phyloP scores from a whole-genome alignment of 805 yeast species.

The Lipomyces spencermartinsiae region DNA sequence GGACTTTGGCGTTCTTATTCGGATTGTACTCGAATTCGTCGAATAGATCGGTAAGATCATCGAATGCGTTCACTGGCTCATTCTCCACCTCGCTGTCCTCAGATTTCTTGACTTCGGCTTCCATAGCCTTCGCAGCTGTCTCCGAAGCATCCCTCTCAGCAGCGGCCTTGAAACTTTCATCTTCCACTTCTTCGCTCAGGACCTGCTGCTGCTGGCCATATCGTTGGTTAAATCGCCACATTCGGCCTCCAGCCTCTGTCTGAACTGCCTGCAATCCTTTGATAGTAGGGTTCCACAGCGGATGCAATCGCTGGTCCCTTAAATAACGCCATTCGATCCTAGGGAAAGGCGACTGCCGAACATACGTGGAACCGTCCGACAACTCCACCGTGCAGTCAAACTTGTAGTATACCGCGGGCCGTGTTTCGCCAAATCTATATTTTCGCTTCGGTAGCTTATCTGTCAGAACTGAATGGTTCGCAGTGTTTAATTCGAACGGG shows the following conservation, averaged over 20 bases:
- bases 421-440: conserved; percentile 70
- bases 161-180: conserved; percentile 9
- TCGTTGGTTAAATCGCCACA: conserved; percentile 30
- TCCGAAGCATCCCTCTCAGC: neutral
- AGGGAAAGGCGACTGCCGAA: conserved; percentile 85
- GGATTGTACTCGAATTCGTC: conserved; percentile 27
- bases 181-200: conserved; percentile 6
- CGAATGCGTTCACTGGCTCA: conserved; percentile 7
- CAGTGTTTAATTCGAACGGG: conserved; percentile 30
- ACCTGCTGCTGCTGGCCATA: conserved; percentile 10
- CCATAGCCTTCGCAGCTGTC: neutral
- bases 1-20: conserved; percentile 23
- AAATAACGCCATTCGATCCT: conserved; percentile 84
- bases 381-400: conserved; percentile 89
- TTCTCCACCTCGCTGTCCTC: conserved; percentile 12
- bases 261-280: conserved; percentile 31
- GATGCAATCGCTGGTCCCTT: conserved; percentile 84
- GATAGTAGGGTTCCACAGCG: conserved; percentile 82
- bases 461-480: conserved; percentile 26
- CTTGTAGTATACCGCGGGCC: conserved; percentile 92
- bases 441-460: conserved; percentile 41
- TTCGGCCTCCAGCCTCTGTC: conserved; percentile 31
- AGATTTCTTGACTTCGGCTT: conserved; percentile 10
- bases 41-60: conserved; percentile 24
- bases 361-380: conserved; percentile 90